Percentiles rank a stretch among this genome's conserved stretches.
Conservation (phyloP, 2,329 filamentous ascomycete species). For the Trichoderma sp. region DNA sequence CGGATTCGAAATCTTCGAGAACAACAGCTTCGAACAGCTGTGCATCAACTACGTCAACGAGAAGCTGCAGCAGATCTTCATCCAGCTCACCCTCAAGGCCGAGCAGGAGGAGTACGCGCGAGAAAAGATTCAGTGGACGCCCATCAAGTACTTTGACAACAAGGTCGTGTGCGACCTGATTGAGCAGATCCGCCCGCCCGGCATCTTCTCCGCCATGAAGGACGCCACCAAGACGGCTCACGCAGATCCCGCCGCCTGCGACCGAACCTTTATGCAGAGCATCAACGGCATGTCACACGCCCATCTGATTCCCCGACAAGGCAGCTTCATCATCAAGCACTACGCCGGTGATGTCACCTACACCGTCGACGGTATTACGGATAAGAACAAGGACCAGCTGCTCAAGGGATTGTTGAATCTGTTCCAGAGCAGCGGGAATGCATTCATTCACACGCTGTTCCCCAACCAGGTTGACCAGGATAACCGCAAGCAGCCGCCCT, state of each 20-base stretch:
- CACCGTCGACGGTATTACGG: constrained; percentile 92
- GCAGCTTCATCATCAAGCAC: constrained; percentile 97
- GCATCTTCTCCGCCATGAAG: constrained; percentile 93
- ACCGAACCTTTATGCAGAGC: constrained; percentile 92
- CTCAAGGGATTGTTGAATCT: constrained; percentile 91
- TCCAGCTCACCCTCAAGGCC: constrained; percentile 92
- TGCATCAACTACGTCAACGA: constrained; percentile 99
- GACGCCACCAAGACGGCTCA: constrained; percentile 98
- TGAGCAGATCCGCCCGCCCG: constrained; percentile 84
- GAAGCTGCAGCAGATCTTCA: constrained; percentile 98
- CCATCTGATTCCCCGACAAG: constrained; percentile 88
- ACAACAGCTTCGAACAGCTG: constrained; percentile 97
- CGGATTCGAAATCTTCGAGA: constrained; percentile 98
- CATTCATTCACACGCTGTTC: constrained; percentile 86
- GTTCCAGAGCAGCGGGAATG: constrained; percentile 79
- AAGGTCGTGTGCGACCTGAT: constrained; percentile 98
- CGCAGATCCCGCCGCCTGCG: constrained; percentile 89
- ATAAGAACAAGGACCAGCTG: constrained; percentile 98
- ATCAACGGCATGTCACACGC: constrained; percentile 89
- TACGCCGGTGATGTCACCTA: constrained; percentile 97
- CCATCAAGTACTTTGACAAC: constrained; percentile 99
- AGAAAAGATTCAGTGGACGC: constrained; percentile 97
- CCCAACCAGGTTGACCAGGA: constrained; percentile 93
- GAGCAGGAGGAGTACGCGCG: constrained; percentile 97
- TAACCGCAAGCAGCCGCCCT: constrained; percentile 90